Evolutionary conservation across 148 eudicot genomes (phyloP), one percentile per base, ranked within the genome.

Genomic region (Chenopodium berlandieri): DNA sequence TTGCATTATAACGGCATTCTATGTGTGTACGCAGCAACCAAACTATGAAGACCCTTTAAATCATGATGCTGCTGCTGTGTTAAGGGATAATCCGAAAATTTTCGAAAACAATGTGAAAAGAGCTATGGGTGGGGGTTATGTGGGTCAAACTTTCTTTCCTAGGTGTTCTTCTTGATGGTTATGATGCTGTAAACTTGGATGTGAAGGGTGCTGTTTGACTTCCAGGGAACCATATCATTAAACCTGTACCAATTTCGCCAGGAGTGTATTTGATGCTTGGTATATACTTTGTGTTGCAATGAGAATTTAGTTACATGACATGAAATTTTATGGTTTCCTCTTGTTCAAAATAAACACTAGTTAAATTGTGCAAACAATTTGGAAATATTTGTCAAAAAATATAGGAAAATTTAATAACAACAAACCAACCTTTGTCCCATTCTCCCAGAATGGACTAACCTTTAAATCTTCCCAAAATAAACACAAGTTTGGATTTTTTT

Each of bases 1-100:
- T 62, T 27, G 32, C 65, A 20, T 40, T 44, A 56, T 65, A 78
- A 4, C 20, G 19, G 11, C 16, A 44, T 52, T 23, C 44, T 34
- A 34, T 60, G 40, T 9, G 44, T 52, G 34, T 79, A 23, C 78
- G 84, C 89, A 95, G 98, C 93, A 95, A 86, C 98, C 98, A 6
- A 95, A 95, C 79, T 85, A 88, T 48, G 98, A 95, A 89, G 98
- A 95, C 87, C 98, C 98, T 68, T 92, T 95, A 17, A 95, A 95
- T 73, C 92, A 89, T 40, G 98, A 95, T 47, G 98, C 98, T 32
- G 98, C 98, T 54, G 96, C 91, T 14, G 97, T 92, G 62, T 84
- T 95, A 83, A 95, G 94, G 83, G 97, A 95, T 70, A 91, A 90
- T 85, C 98, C 98, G 3, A 90, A 90, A 75, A 72, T 88, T 89